These are phyloP conservation scores for Cinnamomum micranthum DNA, from an alignment of 164 flowering plant species.

Conservation along the genomic window DNA sequence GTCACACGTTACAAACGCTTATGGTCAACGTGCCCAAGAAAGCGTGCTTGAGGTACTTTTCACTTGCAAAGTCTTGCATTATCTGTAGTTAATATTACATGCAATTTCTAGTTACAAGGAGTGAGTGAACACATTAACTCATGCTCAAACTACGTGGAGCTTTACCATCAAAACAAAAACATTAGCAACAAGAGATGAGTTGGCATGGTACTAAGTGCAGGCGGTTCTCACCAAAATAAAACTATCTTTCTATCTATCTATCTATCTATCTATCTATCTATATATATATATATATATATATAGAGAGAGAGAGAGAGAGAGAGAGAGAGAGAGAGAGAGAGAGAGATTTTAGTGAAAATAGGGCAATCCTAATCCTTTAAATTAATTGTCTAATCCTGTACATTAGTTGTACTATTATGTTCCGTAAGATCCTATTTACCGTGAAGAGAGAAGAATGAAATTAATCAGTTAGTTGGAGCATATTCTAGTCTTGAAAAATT, in stretches of 20 bases:
- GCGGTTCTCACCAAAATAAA: no score
- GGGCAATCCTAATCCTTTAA: background rate
- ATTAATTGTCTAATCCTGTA: background rate
- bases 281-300: no score
- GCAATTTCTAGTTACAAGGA: background rate
- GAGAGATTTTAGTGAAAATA: background rate
- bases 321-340: no score
- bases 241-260: no score
- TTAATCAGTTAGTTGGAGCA: background rate
- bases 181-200: background rate
- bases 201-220: no score
- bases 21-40: conserved; percentile 34
- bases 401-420: no score
- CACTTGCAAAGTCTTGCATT: background rate
- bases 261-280: no score
- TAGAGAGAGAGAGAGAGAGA: no score
- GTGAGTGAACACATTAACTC: background rate
- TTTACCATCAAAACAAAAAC: background rate
- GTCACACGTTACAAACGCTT: conserved; percentile 23
- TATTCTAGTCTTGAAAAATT: background rate
- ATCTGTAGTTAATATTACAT: no score
- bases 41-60: conserved; percentile 46
- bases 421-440: background rate
- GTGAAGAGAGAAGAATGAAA: background rate
- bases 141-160: background rate